Evolutionary conservation across 2,329 filamentous ascomycete species (phyloP).

Genomic region (Neopestalotiopsis clavispora): DNA sequence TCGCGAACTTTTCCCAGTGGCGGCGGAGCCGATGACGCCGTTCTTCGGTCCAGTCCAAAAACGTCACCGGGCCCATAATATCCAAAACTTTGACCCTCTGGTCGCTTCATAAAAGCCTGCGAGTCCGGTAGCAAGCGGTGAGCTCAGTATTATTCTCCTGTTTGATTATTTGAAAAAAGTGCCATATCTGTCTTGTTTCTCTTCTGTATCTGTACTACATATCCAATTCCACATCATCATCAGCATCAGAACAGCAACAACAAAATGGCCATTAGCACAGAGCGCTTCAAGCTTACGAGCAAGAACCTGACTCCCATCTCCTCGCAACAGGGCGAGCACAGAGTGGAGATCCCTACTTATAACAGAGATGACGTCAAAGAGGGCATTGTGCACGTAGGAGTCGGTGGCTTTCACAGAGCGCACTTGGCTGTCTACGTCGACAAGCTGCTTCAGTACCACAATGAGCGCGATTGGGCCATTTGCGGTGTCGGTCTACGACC

Average conservation of each 20-base stretch:
- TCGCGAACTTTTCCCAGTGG: background rate
- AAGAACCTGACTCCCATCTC: slow-evolving; percentile 42
- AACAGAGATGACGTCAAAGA: slow-evolving; percentile 52
- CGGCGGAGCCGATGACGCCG: slow-evolving; percentile 9
- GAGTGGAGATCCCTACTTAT: slow-evolving; percentile 47
- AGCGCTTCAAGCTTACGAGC: slow-evolving; percentile 43
- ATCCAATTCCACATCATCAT: background rate
- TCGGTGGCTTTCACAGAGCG: slow-evolving; percentile 59
- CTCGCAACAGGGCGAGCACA: slow-evolving; percentile 11
- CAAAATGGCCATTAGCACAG: slow-evolving; percentile 8
- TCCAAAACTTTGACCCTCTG: slow-evolving; percentile 1
- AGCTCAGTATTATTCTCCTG: background rate
- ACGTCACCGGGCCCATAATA: slow-evolving; percentile 14
- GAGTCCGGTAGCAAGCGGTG: slow-evolving; percentile 4
- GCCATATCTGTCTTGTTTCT: background rate
- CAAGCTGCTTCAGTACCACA: slow-evolving; percentile 51
- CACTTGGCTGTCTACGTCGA: slow-evolving; percentile 58
- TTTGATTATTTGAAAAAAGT: background rate
- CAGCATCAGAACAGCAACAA: background rate
- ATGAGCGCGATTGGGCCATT: slow-evolving; percentile 51
- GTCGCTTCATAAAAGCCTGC: background rate
- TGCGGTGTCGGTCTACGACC: slow-evolving; percentile 57
- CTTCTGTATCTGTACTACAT: slow-evolving; percentile 5
- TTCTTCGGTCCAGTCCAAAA: slow-evolving; percentile 11
- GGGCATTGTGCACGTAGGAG: slow-evolving; percentile 59